Percentiles rank a stretch among this genome's conserved stretches.
These are phyloP conservation scores for Lactuca saligna DNA, from an alignment of 129 eudicot genomes.

Conservation along the genomic window DNA sequence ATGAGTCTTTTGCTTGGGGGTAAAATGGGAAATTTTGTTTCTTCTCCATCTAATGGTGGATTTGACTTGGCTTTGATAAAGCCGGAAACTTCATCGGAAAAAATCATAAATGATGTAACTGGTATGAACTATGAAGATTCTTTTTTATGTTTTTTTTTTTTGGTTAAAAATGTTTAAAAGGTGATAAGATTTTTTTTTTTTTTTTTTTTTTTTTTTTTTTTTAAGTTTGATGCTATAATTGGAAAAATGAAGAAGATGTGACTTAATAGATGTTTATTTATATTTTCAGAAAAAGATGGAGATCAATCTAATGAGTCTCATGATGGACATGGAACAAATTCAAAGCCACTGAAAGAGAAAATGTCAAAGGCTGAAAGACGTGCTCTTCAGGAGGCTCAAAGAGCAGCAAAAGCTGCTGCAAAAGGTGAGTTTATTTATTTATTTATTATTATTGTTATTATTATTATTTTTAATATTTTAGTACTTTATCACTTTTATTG, in stretches of 20 bases:
- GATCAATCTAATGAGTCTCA: slow-evolving; percentile 43
- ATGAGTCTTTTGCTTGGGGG: background rate
- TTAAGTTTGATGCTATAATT: too few species aligned
- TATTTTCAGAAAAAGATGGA: slow-evolving; percentile 45
- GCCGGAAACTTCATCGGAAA: background rate
- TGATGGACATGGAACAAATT: slow-evolving; percentile 38
- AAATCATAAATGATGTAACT: slow-evolving; percentile 7
- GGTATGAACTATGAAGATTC: slow-evolving; percentile 17
- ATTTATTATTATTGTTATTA: background rate
- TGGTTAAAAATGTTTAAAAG: background rate
- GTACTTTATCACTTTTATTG: background rate
- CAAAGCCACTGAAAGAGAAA: slow-evolving; percentile 70
- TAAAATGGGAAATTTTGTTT: slow-evolving; percentile 14
- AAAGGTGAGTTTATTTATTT: slow-evolving; percentile 41
- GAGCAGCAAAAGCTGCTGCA: slow-evolving; percentile 89
- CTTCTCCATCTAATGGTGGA: slow-evolving; percentile 4
- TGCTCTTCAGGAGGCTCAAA: slow-evolving; percentile 85
- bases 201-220: too few species aligned
- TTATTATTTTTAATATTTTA: background rate
- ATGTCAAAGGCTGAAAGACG: slow-evolving; percentile 93
- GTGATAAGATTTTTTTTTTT: slow-evolving; percentile 12
- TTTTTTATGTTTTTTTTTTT: background rate
- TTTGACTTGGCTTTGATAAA: slow-evolving; percentile 13
- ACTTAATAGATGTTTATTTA: slow-evolving; percentile 6
- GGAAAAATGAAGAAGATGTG: too few species aligned